A percentile compares a stretch with the other conserved stretches of the same genome.
Conservation (phyloP, 164 flowering plant genomes). For the Sedum album region DNA sequence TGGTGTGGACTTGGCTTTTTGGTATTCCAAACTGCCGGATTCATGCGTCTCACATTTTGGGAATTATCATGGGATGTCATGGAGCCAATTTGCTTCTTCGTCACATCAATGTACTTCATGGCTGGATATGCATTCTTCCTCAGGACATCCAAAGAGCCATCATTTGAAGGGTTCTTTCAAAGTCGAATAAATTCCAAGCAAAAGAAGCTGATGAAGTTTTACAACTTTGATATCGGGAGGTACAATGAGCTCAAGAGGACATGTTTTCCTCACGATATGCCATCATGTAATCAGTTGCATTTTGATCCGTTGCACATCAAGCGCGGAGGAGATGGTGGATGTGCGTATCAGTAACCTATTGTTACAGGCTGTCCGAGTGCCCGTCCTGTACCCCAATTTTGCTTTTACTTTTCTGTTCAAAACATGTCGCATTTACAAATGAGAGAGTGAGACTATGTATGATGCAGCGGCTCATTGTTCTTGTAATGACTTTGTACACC, state of each 20-base stretch:
- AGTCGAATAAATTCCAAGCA: slow-evolving; percentile 52
- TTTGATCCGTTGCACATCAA: neutral
- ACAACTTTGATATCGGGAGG: slow-evolving; percentile 37
- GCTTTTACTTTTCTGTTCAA: neutral
- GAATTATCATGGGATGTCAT: slow-evolving; percentile 80
- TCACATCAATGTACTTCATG: slow-evolving; percentile 57
- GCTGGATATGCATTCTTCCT: slow-evolving; percentile 63
- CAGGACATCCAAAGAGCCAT: slow-evolving; percentile 56
- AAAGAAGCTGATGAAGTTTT: slow-evolving; percentile 29
- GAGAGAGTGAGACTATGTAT: neutral
- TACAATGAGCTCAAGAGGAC: slow-evolving; percentile 36
- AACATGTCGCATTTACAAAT: neutral
- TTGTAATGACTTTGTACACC: neutral
- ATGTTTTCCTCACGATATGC: slow-evolving; percentile 10
- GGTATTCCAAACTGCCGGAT: slow-evolving; percentile 50
- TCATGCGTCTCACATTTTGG: slow-evolving; percentile 83
- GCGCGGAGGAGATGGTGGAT: neutral
- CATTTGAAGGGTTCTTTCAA: slow-evolving; percentile 62
- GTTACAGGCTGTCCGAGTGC: neutral
- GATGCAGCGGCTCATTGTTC: neutral
- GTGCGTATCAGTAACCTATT: neutral
- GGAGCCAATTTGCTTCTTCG: slow-evolving; percentile 78
- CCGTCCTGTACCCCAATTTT: neutral
- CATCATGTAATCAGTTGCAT: neutral
- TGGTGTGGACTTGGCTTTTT: slow-evolving; percentile 51